Evolutionary conservation across 1,284 basidiomycete species (phyloP), one percentile per base, ranked within the genome.

Genomic region (Tilletia walkeri): DNA sequence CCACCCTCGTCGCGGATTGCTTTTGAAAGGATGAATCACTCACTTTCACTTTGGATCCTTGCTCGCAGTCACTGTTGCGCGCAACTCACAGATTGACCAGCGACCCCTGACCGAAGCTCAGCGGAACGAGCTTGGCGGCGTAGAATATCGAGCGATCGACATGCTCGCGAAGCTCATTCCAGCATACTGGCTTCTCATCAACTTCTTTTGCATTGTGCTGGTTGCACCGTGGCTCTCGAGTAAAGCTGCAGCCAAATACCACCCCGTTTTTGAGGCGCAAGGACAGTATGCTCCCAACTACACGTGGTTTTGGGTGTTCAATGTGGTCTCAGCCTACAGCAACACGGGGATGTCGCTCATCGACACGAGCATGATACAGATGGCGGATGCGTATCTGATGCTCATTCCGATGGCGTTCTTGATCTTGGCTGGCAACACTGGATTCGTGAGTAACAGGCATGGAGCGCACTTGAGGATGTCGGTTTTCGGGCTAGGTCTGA

Each of bases 311-410:
- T 88, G 92, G 0, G 85, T 90, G 24, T 98, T 93, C 83, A 92
- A 96, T 83, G 88, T 90, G n/a, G 88, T 92, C 30, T 95, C 94
- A 0, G 88, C 93, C 0, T 96, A 92, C 81, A 92, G 91, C 59
- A 98, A 98, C 79, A 90, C 92, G 1, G 95, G 95, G 61, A 89
- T 85, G 85, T 93, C 92, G 38, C 87, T 97, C n/a, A 89, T 92
- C n/a, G 95, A 97, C 84, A 86, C 88, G 72, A 94, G 92, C 34
- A 92, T 97, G 91, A 38, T 45, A 20, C 91, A 92, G 0, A 94
- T 95, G 84, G 91, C 94, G 80, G 87, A 83, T 38, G 93, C 93
- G 20, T 96, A 94, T 83, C 88, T 90, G 7, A 89, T 94, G 88
- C 88, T 93, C 53, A 75, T 92, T 36, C 84, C 85, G 16, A 76